Evolutionary conservation across 495 filamentous ascomycete species (phyloP), one percentile per base, ranked within the genome.

Genomic region (Beverwykella pulmonaria): DNA sequence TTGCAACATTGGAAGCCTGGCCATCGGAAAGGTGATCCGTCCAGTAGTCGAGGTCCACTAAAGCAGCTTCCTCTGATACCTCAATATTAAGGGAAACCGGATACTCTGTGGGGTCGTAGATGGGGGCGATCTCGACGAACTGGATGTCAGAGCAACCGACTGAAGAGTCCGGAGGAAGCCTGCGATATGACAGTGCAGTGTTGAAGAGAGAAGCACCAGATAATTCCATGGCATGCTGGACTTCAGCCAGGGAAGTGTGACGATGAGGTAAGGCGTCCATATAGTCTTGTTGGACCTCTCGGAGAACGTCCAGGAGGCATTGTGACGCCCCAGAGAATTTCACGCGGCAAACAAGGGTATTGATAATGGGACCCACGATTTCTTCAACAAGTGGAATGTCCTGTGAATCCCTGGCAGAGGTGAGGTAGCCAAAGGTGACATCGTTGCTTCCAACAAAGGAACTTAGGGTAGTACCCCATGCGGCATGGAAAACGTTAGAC

Each of bases 41-140:
- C 65, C 78, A 80, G 73, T 76, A 82, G 61, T 82, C 81, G 6
- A 83, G 67, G 61, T 80, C 79, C 47, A 82, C 76, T 63, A 75
- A 74, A 53, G 81, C 71, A 59, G 78, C 75, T 52, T 76, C 75
- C 29, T 74, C 70, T 56, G 79, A 62, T 2, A 80, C 69, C 66
- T 82, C 81, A 8, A 80, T 79, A 61, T 81, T 76, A 20, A 83
- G 73, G 7, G 66, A 69, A 7, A 69, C 66, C 6, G 59, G 60
- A 56, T 69, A 69, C 23, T 69, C 66, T 10, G 66, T 69, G 25
- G 66, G 66, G 29, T 69, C 66, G 41, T 59, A 60, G 2, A 57
- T 60, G 1, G 66, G 66, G 2, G 48, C 55, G 10, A 59, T 23
- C 27, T 69, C 66, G 3, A 36, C 41, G 17, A 65, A 48, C 25